Conservation (phyloP, 345 rosid species). For the Salix udensis region DNA sequence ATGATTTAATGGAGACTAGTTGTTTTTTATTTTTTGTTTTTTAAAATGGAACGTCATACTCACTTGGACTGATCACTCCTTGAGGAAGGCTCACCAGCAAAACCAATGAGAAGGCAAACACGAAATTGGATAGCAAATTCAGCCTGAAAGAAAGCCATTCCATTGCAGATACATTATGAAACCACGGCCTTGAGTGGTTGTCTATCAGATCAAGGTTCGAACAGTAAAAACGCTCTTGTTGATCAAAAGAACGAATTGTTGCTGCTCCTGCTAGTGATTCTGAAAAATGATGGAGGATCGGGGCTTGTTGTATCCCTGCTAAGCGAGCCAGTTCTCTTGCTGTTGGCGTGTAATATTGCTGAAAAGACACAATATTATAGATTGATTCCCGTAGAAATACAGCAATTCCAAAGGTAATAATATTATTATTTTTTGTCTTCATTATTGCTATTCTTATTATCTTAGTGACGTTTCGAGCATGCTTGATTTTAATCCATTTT, state of each 20-base stretch:
- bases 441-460: neutral
- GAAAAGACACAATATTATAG: slow-evolving; percentile 10
- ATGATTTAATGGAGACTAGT: neutral
- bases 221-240: slow-evolving; percentile 54
- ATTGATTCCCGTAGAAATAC: neutral
- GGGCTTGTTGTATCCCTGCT: slow-evolving; percentile 78
- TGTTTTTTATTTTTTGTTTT: neutral
- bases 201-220: slow-evolving; percentile 68
- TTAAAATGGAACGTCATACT: slow-evolving; percentile 23
- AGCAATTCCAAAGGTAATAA: neutral
- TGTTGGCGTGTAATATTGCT: slow-evolving; percentile 87
- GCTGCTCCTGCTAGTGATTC: slow-evolving; percentile 91
- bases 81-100: slow-evolving; percentile 85
- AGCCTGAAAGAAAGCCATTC: slow-evolving; percentile 95
- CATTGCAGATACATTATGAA: slow-evolving; percentile 79
- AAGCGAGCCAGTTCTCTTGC: slow-evolving; percentile 92
- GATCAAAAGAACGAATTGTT: slow-evolving; percentile 82
- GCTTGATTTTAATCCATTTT: neutral
- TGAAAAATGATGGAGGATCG: slow-evolving; percentile 92
- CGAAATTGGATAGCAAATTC: slow-evolving; percentile 79
- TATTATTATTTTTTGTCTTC: neutral
- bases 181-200: slow-evolving; percentile 88
- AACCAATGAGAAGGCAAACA: slow-evolving; percentile 81
- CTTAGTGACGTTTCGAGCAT: neutral
- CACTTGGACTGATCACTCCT: slow-evolving; percentile 90